phyloP scores from a whole-genome alignment of 2,329 filamentous ascomycete genomes.

The Scedosporium minutisporum region DNA sequence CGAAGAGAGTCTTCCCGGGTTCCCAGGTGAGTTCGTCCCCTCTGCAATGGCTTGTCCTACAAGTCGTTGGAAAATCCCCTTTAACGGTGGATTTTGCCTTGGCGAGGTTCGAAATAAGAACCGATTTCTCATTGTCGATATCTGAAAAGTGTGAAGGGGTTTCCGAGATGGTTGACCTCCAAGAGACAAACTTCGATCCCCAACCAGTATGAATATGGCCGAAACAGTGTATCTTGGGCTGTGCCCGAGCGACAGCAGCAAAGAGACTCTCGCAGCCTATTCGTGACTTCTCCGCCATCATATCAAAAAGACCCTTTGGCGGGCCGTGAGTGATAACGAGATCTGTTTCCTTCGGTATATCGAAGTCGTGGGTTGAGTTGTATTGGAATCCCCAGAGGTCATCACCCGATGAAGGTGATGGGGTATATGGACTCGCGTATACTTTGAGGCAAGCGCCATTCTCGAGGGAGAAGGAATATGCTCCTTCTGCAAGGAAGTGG shows the following conservation, averaged over 20 bases:
- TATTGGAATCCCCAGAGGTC: constrained; percentile 36
- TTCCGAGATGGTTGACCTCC: constrained; percentile 21
- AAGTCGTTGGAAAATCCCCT: constrained; percentile 23
- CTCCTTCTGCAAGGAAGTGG: constrained; percentile 34
- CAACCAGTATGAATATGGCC: constrained; percentile 23
- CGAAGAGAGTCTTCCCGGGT: constrained; percentile 40
- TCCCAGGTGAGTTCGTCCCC: constrained; percentile 15
- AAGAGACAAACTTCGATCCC: constrained; percentile 35
- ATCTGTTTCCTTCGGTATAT: constrained; percentile 16
- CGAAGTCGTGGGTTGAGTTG: constrained; percentile 16
- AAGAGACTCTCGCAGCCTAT: constrained; percentile 22
- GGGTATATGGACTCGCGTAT: constrained; percentile 37
- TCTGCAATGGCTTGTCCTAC: constrained; percentile 11
- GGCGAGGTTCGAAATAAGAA: constrained; percentile 24
- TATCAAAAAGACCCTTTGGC: constrained; percentile 31
- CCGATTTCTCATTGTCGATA: constrained; percentile 16
- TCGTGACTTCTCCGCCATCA: constrained; percentile 16
- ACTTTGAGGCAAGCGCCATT: constrained; percentile 31
- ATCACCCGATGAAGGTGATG: constrained; percentile 20
- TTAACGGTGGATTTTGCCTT: constrained; percentile 15
- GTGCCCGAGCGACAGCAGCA: constrained; percentile 15
- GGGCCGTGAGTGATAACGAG: constrained; percentile 26
- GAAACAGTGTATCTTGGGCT: constrained; percentile 26
- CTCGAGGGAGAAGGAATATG: constrained; percentile 24
- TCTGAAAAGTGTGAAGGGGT: background rate